Evolutionary conservation across 441 rosid species (phyloP), one percentile per base, ranked within the genome.

Genomic region (Euphorbia neoarborescens): DNA sequence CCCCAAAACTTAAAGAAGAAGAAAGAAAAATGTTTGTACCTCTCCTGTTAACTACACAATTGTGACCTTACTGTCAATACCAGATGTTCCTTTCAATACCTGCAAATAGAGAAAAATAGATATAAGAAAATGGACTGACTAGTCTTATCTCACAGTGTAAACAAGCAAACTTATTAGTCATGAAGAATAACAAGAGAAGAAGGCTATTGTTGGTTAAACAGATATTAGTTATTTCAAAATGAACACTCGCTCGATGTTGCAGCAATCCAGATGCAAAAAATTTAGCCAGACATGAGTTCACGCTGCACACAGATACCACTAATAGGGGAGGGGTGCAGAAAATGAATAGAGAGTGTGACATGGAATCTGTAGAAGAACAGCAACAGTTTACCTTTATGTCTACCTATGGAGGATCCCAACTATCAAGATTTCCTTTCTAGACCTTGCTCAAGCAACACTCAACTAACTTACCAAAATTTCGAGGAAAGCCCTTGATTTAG

Each of bases 21-120:
- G 38, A 63, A 72, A 2, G 27, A 30, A 68, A 72, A 1, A 20
- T 34, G 35, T 58, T n/a, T 75, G 70, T 76, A 90, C 98, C 96
- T 93, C 97, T 75, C 97, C 98, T 10, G 98, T 93, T 79, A 93
- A 93, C 77, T 93, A 96, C 68, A 93, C 97, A 0, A 96, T 93
- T 0, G 98, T 93, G 74, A 80, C 90, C 81, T 93, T 93, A 85
- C 89, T 93, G 81, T 93, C 98, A 40, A 93, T 93, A 46, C 97
- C 98, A 72, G 98, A 90, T 66, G 98, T 93, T 75, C 97, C 97
- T 82, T 93, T 97, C 81, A 93, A 93, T 24, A 93, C 98, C 97
- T 93, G 76, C 73, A 76, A 65, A 25, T 70, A 71, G 35, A 19
- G 40, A 50, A 62, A 40, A 20, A 73, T 14, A 74, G 27, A 60